Evolutionary conservation across 1,139 yeast genomes (phyloP).

Genomic region (Entelexis paramagnoliae): DNA sequence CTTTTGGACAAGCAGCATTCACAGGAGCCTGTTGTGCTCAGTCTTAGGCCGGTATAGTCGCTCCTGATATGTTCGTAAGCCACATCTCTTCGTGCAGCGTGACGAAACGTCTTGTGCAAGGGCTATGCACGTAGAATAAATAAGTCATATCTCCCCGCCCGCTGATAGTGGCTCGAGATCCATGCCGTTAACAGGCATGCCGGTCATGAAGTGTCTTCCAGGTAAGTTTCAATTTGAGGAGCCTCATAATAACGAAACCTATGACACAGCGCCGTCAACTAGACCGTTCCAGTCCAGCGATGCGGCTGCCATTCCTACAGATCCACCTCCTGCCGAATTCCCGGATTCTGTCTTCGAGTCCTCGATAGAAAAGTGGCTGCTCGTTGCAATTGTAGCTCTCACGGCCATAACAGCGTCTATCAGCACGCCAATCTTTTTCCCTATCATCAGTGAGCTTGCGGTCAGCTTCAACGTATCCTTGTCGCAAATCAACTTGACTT

Average conservation of each 20-base stretch:
- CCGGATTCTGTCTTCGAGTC: constrained; percentile 16
- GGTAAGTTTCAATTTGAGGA: background rate
- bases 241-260: background rate
- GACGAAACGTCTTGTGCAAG: too few species aligned
- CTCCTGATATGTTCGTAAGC: too few species aligned
- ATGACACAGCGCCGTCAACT: background rate
- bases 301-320: background rate
- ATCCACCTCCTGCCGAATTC: constrained; percentile 9
- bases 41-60: too few species aligned
- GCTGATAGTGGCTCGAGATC: too few species aligned
- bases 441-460: constrained; percentile 51
- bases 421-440: constrained; percentile 64
- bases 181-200: too few species aligned
- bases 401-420: constrained; percentile 52
- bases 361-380: constrained; percentile 17
- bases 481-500: constrained; percentile 51
- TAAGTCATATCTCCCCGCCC: too few species aligned
- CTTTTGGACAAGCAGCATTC: too few species aligned
- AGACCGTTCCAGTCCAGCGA: background rate
- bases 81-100: too few species aligned
- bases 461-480: constrained; percentile 43
- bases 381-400: constrained; percentile 31
- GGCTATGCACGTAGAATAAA: too few species aligned
- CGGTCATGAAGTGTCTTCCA: too few species aligned
- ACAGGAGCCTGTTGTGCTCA: too few species aligned